These are phyloP conservation scores for Neurospora sp. DNA, from an alignment of 495 filamentous ascomycete genomes.

Conservation along the genomic window DNA sequence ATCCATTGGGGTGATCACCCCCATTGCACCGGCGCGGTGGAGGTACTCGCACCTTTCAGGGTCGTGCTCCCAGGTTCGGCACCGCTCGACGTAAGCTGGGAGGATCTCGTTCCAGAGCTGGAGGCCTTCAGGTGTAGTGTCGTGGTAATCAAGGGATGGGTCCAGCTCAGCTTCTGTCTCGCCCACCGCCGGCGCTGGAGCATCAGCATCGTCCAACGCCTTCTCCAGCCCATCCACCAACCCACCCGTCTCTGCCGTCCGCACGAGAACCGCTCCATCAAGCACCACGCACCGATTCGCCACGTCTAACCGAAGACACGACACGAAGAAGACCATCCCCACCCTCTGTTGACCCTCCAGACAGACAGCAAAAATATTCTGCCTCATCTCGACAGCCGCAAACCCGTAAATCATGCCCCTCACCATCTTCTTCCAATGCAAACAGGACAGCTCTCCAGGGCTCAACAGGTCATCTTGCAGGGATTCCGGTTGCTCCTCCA, in stretches of 20 bases:
- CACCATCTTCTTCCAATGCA: background rate
- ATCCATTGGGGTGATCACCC: constrained; percentile 16
- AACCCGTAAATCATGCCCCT: background rate
- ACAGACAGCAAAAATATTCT: background rate
- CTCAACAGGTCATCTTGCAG: background rate
- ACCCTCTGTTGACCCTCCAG: background rate
- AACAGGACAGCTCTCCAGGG: background rate
- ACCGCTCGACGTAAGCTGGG: constrained; percentile 43
- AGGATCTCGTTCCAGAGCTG: constrained; percentile 40
- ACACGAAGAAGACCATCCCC: background rate
- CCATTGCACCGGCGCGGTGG: background rate
- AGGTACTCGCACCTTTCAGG: constrained; percentile 36
- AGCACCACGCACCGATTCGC: background rate
- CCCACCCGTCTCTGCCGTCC: background rate
- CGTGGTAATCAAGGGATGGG: background rate
- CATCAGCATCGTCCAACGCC: background rate
- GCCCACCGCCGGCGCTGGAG: too few species aligned
- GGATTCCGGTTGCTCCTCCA: background rate
- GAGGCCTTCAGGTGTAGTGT: background rate
- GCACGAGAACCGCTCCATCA: background rate
- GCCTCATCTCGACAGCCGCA: background rate
- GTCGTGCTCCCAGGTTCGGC: constrained; percentile 42
- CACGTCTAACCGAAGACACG: background rate
- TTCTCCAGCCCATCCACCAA: background rate
- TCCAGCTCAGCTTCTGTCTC: background rate